These are phyloP conservation scores for Magnaporthiopsis incrustans DNA, from an alignment of 2,329 filamentous ascomycete species.

Conservation along the genomic window DNA sequence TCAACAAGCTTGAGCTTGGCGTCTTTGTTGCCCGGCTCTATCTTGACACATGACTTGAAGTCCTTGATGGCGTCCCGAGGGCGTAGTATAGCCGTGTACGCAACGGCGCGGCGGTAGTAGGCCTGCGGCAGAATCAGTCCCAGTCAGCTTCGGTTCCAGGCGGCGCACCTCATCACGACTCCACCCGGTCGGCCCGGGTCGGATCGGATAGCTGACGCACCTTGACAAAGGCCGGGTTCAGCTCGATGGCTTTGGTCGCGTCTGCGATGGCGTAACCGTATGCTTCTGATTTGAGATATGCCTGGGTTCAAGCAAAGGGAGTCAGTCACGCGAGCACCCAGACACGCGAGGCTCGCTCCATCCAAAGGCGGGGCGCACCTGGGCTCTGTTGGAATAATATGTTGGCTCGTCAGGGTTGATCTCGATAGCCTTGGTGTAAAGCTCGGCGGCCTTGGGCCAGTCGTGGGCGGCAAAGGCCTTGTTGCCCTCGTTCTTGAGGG, in stretches of 20 bases:
- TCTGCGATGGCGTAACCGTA: conserved; percentile 91
- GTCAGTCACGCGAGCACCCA: conserved; percentile 38
- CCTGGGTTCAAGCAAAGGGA: conserved; percentile 39
- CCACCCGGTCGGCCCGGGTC: background rate
- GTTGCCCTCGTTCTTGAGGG: conserved; percentile 90
- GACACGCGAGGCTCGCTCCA: conserved; percentile 4
- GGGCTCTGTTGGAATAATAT: conserved; percentile 90
- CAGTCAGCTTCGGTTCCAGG: conserved; percentile 6
- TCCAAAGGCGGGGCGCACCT: conserved; percentile 49
- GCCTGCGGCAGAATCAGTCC: conserved; percentile 45
- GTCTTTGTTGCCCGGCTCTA: conserved; percentile 82
- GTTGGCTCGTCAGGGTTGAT: conserved; percentile 76
- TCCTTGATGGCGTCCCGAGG: conserved; percentile 84
- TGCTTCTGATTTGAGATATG: conserved; percentile 89
- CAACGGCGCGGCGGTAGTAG: conserved; percentile 87
- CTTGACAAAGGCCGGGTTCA: conserved; percentile 85
- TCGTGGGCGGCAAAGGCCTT: conserved; percentile 83
- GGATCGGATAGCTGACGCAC: conserved; percentile 35
- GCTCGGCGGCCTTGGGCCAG: conserved; percentile 73
- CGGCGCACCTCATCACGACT: background rate
- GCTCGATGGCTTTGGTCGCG: conserved; percentile 81
- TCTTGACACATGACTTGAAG: conserved; percentile 83
- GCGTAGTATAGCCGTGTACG: conserved; percentile 82
- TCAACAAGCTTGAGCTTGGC: conserved; percentile 86
- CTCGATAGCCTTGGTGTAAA: conserved; percentile 83